phyloP scores from a whole-genome alignment of 352 stramenopile species.

The Albugo laibachii region DNA sequence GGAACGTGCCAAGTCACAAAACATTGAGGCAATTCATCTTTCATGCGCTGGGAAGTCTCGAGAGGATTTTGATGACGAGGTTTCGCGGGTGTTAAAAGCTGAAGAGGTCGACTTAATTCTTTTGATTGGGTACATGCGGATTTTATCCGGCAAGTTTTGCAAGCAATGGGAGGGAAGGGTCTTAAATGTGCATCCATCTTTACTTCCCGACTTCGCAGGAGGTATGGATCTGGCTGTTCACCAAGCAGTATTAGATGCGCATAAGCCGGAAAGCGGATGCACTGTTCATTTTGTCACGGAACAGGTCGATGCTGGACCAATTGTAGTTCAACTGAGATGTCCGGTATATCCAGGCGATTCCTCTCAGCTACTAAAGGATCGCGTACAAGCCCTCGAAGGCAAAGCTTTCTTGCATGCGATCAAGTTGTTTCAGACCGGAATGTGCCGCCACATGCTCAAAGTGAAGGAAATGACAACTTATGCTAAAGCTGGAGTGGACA shows the following conservation, averaged over 20 bases:
- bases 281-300: constrained; percentile 97
- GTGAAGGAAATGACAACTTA: constrained; percentile 89
- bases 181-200: constrained; percentile 98
- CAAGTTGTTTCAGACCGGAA: constrained; percentile 46
- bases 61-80: constrained; percentile 89
- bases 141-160: constrained; percentile 91
- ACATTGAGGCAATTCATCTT: constrained; percentile 40
- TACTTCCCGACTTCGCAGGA: constrained; percentile 97
- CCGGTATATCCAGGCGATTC: constrained; percentile 82
- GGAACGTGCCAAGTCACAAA: constrained; percentile 77
- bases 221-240: constrained; percentile 99
- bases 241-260: constrained; percentile 92
- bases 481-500: constrained; percentile 94
- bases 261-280: constrained; percentile 91
- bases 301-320: constrained; percentile 95
- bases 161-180: constrained; percentile 88
- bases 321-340: constrained; percentile 92
- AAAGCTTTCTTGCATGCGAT: constrained; percentile 80
- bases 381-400: constrained; percentile 95
- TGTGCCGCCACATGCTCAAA: constrained; percentile 18
- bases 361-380: constrained; percentile 90
- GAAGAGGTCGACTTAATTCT: constrained; percentile 94
- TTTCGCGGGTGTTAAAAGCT: constrained; percentile 80
- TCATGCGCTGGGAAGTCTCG: constrained; percentile 67
- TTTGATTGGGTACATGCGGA: constrained; percentile 99